Evolutionary conservation across 2,329 filamentous ascomycete species (phyloP).

Genomic region (Cladophialophora carrionii): DNA sequence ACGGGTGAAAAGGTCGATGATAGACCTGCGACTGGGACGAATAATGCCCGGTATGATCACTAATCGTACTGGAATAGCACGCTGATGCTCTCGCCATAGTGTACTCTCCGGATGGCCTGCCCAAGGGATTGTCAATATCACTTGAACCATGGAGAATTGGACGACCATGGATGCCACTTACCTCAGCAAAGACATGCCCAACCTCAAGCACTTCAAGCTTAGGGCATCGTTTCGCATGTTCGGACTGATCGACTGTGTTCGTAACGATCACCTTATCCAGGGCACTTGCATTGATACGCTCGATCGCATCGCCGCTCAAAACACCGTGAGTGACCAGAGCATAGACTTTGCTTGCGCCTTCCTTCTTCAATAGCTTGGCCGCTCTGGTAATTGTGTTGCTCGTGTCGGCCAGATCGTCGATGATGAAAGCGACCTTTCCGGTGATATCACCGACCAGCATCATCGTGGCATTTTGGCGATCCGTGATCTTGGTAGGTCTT

Average conservation of each 20-base stretch:
- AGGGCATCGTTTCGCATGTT: conserved; percentile 74
- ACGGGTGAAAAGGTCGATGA: neutral
- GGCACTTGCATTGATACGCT: conserved; percentile 88
- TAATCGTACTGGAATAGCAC: conserved; percentile 86
- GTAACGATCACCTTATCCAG: conserved; percentile 94
- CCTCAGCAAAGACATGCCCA: conserved; percentile 86
- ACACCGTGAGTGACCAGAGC: conserved; percentile 94
- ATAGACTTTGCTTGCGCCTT: conserved; percentile 84
- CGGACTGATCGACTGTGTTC: conserved; percentile 87
- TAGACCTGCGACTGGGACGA: too few species aligned
- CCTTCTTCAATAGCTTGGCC: conserved; percentile 93
- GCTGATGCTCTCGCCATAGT: conserved; percentile 97
- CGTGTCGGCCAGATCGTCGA: conserved; percentile 94
- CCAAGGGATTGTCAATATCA: conserved; percentile 36
- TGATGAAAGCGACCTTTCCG: conserved; percentile 80
- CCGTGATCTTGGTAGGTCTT: conserved; percentile 81
- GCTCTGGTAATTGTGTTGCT: conserved; percentile 96
- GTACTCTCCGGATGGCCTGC: conserved; percentile 85
- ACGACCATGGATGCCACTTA: conserved; percentile 42
- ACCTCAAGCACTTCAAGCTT: conserved; percentile 94
- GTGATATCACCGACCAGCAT: conserved; percentile 89
- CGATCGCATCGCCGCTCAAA: conserved; percentile 90
- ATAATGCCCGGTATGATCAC: neutral
- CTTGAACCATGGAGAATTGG: neutral
- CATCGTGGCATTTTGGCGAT: conserved; percentile 81